A percentile compares a stretch with the other conserved stretches of the same genome.
Conservation (phyloP, 2,329 filamentous ascomycete species). For the Monilinia laxa region DNA sequence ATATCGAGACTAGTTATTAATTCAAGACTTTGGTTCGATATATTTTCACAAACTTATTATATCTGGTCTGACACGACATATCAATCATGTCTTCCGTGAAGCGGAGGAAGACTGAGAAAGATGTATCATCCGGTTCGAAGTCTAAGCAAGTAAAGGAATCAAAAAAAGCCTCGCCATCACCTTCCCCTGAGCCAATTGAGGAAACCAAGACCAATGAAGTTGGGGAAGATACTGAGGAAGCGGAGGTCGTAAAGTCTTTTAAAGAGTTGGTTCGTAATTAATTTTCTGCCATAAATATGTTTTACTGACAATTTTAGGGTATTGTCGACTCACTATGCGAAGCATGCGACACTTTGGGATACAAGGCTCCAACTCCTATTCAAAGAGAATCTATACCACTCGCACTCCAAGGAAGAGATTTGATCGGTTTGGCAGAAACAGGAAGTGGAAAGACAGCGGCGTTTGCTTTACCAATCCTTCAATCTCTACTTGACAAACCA, state of each 20-base stretch:
- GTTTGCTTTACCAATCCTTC: slow-evolving; percentile 89
- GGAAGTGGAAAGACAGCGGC: slow-evolving; percentile 95
- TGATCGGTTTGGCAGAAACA: slow-evolving; percentile 93
- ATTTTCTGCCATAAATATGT: neutral
- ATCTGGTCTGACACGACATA: neutral
- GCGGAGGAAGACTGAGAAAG: slow-evolving; percentile 38
- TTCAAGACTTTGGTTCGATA: neutral
- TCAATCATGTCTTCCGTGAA: slow-evolving; percentile 39
- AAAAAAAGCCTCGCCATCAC: slow-evolving; percentile 20
- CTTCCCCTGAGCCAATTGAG: slow-evolving; percentile 15
- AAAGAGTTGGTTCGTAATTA: slow-evolving; percentile 46
- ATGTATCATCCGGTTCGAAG: slow-evolving; percentile 27
- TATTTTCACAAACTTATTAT: neutral
- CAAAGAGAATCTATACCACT: slow-evolving; percentile 80
- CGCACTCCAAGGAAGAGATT: slow-evolving; percentile 76
- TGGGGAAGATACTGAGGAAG: slow-evolving; percentile 27
- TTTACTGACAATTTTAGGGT: slow-evolving; percentile 50
- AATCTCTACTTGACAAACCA: slow-evolving; percentile 84
- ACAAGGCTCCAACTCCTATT: slow-evolving; percentile 84
- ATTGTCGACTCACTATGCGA: slow-evolving; percentile 86
- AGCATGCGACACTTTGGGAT: slow-evolving; percentile 78
- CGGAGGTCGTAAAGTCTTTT: slow-evolving; percentile 46
- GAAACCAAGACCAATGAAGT: slow-evolving; percentile 21
- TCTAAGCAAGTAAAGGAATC: slow-evolving; percentile 29
- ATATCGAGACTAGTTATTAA: neutral